phyloP scores from a whole-genome alignment of 495 filamentous ascomycete genomes.

The Neurospora hispaniola region DNA sequence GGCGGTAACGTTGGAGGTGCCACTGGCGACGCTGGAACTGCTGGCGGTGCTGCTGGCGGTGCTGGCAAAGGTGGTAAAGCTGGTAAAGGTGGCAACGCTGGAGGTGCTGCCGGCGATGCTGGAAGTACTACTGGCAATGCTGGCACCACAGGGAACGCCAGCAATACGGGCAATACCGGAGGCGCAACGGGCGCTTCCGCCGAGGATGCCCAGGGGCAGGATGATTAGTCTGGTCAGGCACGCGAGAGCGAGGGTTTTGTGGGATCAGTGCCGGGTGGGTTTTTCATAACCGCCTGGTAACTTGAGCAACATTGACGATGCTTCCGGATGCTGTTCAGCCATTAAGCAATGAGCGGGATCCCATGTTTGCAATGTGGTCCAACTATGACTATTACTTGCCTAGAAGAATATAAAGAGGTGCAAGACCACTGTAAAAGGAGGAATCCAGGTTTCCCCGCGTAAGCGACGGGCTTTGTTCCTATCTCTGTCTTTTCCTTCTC shows the following conservation, averaged over 20 bases:
- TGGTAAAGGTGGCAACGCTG: not conserved
- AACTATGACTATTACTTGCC: not conserved
- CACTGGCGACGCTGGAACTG: not conserved
- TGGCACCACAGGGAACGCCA: not conserved
- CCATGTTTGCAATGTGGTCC: not conserved
- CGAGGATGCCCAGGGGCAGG: not conserved
- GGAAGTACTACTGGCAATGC: not conserved
- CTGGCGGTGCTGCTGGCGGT: not conserved
- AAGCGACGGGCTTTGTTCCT: not conserved
- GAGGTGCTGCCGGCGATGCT: not conserved
- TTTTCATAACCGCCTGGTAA: not conserved
- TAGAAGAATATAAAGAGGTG: not conserved
- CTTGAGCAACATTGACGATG: not conserved
- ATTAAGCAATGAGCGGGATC: not conserved
- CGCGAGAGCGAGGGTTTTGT: not conserved
- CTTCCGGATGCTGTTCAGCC: not conserved
- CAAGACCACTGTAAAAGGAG: not conserved
- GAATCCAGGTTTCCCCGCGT: not conserved
- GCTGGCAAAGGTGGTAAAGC: conserved; percentile 1
- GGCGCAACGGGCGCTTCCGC: not conserved
- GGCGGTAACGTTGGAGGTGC: not conserved
- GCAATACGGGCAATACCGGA: not conserved
- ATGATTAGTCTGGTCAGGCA: not conserved
- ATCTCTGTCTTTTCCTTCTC: not conserved
- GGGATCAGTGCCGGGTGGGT: not conserved